phyloP scores from a whole-genome alignment of 1,139 yeast species.

The Kurtzmaniella quercitrusa region DNA sequence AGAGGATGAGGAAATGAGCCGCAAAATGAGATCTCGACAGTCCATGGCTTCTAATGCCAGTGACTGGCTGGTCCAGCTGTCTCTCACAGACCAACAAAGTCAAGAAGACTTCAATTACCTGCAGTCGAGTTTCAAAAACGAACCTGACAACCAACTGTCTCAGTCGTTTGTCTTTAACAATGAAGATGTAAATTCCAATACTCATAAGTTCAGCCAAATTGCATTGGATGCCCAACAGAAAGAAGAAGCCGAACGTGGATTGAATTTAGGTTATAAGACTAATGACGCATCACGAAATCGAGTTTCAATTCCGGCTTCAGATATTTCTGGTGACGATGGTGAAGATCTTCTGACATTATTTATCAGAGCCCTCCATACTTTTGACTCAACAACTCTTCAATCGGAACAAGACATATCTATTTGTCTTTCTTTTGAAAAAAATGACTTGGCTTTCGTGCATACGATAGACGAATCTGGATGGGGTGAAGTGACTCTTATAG shows the following conservation, averaged over 20 bases:
- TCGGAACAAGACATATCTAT: constrained; percentile 67
- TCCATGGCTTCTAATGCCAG: constrained; percentile 10
- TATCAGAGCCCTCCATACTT: constrained; percentile 70
- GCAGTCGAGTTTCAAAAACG: neutral
- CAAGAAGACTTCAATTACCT: constrained; percentile 3
- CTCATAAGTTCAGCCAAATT: constrained; percentile 16
- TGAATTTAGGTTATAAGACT: neutral
- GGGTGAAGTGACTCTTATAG: constrained; percentile 88
- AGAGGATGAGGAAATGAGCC: constrained; percentile 10
- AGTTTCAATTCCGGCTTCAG: constrained; percentile 4
- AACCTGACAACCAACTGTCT: neutral
- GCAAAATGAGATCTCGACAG: neutral
- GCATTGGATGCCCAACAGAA: constrained; percentile 10
- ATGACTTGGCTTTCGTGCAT: constrained; percentile 84
- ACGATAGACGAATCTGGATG: constrained; percentile 91
- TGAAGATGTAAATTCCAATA: constrained; percentile 22
- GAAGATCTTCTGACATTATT: constrained; percentile 45
- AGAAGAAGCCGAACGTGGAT: neutral
- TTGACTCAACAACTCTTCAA: constrained; percentile 67
- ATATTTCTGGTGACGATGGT: constrained; percentile 16
- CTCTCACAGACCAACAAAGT: constrained; percentile 10
- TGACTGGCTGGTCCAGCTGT: constrained; percentile 6
- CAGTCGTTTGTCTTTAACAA: constrained; percentile 7
- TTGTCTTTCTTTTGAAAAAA: constrained; percentile 76
- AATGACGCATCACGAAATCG: neutral